phyloP scores from a whole-genome alignment of 192 early-diverging fungal species.

The Phlyctochytrium arcticum region DNA sequence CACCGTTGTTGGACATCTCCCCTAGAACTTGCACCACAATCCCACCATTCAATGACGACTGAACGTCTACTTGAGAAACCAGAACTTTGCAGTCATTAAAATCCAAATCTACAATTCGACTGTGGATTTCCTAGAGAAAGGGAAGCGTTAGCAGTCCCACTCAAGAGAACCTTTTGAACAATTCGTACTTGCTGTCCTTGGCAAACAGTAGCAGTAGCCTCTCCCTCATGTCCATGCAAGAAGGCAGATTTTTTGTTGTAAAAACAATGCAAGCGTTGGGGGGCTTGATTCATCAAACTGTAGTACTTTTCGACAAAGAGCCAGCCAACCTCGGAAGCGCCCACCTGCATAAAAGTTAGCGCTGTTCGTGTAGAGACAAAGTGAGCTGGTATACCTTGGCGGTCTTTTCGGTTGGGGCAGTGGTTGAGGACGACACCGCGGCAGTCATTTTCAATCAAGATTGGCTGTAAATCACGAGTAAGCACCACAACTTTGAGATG shows the following conservation, averaged over 20 bases:
- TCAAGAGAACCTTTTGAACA: not conserved
- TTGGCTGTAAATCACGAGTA: no score
- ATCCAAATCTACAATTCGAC: constrained; percentile 66
- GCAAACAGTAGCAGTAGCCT: constrained; percentile 36
- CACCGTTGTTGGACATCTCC: constrained; percentile 82
- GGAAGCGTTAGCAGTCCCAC: not conserved
- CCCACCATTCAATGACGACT: constrained; percentile 67
- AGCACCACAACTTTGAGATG: no score
- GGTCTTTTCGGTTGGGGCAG: constrained; percentile 2
- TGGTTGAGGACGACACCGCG: not conserved
- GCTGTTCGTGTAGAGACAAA: not conserved
- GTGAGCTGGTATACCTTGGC: not conserved
- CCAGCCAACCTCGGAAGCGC: constrained; percentile 75
- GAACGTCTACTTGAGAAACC: constrained; percentile 82
- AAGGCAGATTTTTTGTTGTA: constrained; percentile 82
- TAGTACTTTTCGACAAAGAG: constrained; percentile 95
- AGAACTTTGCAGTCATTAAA: constrained; percentile 85
- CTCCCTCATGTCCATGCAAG: constrained; percentile 81
- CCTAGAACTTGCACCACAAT: constrained; percentile 90
- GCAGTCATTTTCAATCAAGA: constrained; percentile 8
- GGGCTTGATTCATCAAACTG: constrained; percentile 83
- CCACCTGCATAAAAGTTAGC: constrained; percentile 23
- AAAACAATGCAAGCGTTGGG: constrained; percentile 74
- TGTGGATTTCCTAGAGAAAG: constrained; percentile 70
- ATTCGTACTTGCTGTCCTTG: constrained; percentile 65